These are phyloP conservation scores for Davidsoniella eucalypti DNA, from an alignment of 2,329 filamentous ascomycete species.

Conservation along the genomic window DNA sequence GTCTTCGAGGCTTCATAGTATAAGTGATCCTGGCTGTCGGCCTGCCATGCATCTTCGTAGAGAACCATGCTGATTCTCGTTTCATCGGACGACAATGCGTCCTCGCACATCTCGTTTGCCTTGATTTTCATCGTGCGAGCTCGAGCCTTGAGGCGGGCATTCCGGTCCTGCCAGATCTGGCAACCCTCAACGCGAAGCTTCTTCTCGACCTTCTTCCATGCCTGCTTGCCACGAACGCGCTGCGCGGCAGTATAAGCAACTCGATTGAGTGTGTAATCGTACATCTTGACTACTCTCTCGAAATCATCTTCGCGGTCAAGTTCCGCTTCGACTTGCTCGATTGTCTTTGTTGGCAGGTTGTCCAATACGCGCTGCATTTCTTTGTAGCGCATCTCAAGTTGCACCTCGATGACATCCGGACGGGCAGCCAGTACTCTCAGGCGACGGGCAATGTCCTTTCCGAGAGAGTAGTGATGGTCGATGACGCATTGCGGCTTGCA, in stretches of 20 bases:
- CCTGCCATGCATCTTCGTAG: neutral
- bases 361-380: neutral
- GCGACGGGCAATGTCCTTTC: neutral
- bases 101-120: neutral
- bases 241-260: neutral
- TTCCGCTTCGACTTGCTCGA: neutral
- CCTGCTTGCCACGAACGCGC: neutral
- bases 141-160: neutral
- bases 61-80: neutral
- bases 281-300: neutral
- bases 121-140: neutral
- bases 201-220: neutral
- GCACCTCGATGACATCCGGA: neutral
- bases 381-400: neutral
- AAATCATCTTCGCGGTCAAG: neutral
- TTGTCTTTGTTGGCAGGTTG: neutral
- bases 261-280: neutral
- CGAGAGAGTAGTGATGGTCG: neutral
- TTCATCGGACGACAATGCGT: no score
- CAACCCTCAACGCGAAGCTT: neutral
- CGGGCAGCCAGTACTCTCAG: neutral
- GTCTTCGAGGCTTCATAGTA: neutral
- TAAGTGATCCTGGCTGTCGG: neutral
- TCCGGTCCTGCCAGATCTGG: neutral
- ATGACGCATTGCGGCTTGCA: neutral